Conservation (phyloP, 2,329 filamentous ascomycete genomes). For the Alternaria rosae region DNA sequence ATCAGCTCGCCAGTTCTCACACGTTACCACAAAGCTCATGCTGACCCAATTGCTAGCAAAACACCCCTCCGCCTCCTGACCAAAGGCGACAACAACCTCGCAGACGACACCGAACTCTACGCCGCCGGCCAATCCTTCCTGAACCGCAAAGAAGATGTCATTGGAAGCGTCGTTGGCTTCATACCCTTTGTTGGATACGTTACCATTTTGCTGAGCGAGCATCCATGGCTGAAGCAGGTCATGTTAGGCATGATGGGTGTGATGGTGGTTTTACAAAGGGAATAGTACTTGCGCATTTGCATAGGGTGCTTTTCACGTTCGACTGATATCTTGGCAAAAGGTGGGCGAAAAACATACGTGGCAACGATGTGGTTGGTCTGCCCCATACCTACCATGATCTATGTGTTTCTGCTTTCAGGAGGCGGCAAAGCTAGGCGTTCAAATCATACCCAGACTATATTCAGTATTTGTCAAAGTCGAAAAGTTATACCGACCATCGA, state of each 20-base stretch:
- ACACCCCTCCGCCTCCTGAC: conserved; percentile 76
- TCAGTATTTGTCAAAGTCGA: not conserved
- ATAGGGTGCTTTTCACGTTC: not conserved
- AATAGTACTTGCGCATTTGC: conserved; percentile 60
- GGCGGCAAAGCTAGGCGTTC: conserved; percentile 15
- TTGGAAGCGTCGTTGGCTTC: conserved; percentile 90
- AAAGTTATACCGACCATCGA: not conserved
- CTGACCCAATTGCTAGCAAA: conserved; percentile 45
- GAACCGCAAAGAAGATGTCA: conserved; percentile 81
- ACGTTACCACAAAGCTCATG: not conserved
- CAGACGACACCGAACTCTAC: conserved; percentile 92
- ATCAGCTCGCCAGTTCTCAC: not conserved
- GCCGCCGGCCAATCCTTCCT: conserved; percentile 87
- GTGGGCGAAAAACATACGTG: not conserved
- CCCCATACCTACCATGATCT: not conserved
- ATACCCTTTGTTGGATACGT: conserved; percentile 96
- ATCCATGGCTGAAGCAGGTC: conserved; percentile 96
- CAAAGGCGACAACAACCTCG: conserved; percentile 95
- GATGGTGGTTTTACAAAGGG: conserved; percentile 89
- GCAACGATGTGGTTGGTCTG: not conserved
- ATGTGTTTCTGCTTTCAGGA: not conserved
- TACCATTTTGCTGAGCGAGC: conserved; percentile 92
- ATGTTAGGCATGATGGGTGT: conserved; percentile 95
- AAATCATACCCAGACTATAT: not conserved
- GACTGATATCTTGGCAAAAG: not conserved